Evolutionary conservation across 768 basidiomycete species (phyloP).

Genomic region (Collybia mongolica): DNA sequence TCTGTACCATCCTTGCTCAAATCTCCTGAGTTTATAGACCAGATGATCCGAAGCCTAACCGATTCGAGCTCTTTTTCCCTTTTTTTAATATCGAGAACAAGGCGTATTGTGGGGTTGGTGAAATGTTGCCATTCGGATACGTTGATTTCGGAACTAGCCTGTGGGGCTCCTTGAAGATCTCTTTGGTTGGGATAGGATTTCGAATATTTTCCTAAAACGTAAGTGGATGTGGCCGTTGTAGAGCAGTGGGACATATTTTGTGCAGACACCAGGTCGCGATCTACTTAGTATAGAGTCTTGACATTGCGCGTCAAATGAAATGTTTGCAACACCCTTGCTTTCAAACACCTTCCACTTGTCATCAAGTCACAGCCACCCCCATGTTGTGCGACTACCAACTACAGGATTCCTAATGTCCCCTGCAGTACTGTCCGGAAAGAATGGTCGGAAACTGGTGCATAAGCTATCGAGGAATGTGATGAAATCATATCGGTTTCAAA

Average conservation of each 20-base stretch:
- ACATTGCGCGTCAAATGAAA: too few species aligned
- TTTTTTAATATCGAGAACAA: constrained; percentile 61
- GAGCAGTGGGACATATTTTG: constrained; percentile 42
- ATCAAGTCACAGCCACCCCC: constrained; percentile 12
- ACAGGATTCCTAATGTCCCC: constrained; percentile 10
- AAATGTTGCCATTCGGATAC: constrained; percentile 77
- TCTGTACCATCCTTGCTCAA: constrained; percentile 24
- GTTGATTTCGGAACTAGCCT: constrained; percentile 17
- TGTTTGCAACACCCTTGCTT: neutral
- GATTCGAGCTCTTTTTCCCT: constrained; percentile 52
- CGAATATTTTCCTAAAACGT: constrained; percentile 64
- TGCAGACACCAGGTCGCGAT: too few species aligned
- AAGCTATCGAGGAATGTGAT: constrained; percentile 59
- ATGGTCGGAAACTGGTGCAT: constrained; percentile 35
- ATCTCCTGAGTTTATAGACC: constrained; percentile 48
- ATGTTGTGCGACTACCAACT: neutral
- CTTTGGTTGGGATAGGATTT: constrained; percentile 49
- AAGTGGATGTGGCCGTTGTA: constrained; percentile 58
- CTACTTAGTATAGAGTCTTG: too few species aligned
- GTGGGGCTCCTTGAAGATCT: constrained; percentile 1
- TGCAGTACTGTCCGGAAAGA: constrained; percentile 11
- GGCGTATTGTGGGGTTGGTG: constrained; percentile 62
- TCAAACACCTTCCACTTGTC: neutral
- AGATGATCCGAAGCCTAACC: constrained; percentile 62
- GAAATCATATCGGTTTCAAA: constrained; percentile 63